phyloP scores from a whole-genome alignment of 768 basidiomycete species.

The Russula sp. region DNA sequence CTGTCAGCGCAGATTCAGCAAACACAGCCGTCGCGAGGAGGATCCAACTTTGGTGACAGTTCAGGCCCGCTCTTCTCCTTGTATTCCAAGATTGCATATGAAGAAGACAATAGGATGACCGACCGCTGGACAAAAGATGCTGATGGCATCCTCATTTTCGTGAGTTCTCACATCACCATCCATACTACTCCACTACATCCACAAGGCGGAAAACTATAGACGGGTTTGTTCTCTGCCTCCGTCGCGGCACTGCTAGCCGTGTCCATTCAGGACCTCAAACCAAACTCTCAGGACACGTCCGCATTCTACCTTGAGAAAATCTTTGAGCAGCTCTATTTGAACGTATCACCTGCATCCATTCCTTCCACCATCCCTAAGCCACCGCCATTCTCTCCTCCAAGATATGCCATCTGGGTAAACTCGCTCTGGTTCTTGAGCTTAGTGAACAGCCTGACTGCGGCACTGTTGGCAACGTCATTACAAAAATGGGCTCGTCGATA shows the following conservation, averaged over 20 bases:
- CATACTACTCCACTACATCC: not conserved
- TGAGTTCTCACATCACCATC: not conserved
- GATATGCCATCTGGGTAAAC: not conserved
- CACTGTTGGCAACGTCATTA: too few relatives aligned
- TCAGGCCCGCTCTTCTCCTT: not conserved
- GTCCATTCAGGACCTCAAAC: not conserved
- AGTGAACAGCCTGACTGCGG: not conserved
- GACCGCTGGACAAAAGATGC: not conserved
- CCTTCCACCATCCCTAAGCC: not conserved
- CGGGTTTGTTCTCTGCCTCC: not conserved
- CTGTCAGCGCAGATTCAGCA: too few relatives aligned
- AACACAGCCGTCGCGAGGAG: too few relatives aligned
- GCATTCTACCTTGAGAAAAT: not conserved
- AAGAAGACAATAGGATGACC: not conserved
- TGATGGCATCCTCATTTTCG: not conserved
- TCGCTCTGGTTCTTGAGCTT: conserved; percentile 8
- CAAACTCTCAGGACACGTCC: not conserved
- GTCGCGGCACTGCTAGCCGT: not conserved
- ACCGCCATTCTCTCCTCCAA: not conserved
- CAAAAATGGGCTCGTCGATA: not conserved
- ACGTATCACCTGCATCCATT: not conserved
- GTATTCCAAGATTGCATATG: not conserved
- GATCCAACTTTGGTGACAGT: too few relatives aligned
- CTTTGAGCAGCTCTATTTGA: not conserved
- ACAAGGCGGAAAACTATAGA: not conserved